These are phyloP conservation scores for Lipomyces kockii DNA, from an alignment of 805 yeast genomes.

Conservation along the genomic window DNA sequence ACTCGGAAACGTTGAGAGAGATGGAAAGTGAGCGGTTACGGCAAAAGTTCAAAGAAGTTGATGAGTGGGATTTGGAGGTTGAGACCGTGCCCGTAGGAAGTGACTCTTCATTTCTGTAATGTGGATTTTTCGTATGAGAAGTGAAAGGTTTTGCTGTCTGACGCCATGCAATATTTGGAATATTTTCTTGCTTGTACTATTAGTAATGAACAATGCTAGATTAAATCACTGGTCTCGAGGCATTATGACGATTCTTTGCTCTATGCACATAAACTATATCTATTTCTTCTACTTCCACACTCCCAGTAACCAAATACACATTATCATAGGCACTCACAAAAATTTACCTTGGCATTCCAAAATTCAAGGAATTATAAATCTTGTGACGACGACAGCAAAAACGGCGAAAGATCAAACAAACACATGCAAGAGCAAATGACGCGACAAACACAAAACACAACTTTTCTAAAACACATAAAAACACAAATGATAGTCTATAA, in stretches of 20 bases:
- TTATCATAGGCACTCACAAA: neutral
- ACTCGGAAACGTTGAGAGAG: constrained; percentile 15
- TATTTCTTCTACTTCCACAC: neutral
- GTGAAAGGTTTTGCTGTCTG: neutral
- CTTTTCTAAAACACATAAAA: constrained; percentile 5
- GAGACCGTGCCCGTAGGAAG: constrained; percentile 24
- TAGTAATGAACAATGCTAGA: neutral
- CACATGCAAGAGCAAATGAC: neutral
- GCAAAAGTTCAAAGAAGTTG: constrained; percentile 25
- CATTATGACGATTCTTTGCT: neutral
- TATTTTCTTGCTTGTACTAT: neutral
- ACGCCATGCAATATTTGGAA: neutral
- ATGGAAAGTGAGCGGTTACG: constrained; percentile 18
- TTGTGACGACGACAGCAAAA: neutral
- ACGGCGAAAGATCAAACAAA: neutral
- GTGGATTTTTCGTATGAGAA: neutral
- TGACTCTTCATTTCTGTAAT: constrained; percentile 18
- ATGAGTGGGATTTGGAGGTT: constrained; percentile 27
- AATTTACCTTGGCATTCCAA: neutral
- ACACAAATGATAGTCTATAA: neutral
- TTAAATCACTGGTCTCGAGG: neutral
- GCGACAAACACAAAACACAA: neutral
- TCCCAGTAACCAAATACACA: neutral
- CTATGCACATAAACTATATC: neutral
- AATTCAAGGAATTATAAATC: neutral